A percentile compares a stretch with the other conserved stretches of the same genome.
Evolutionary conservation across 2,329 filamentous ascomycete species (phyloP).

Genomic region (Xylaria hypoxylon): DNA sequence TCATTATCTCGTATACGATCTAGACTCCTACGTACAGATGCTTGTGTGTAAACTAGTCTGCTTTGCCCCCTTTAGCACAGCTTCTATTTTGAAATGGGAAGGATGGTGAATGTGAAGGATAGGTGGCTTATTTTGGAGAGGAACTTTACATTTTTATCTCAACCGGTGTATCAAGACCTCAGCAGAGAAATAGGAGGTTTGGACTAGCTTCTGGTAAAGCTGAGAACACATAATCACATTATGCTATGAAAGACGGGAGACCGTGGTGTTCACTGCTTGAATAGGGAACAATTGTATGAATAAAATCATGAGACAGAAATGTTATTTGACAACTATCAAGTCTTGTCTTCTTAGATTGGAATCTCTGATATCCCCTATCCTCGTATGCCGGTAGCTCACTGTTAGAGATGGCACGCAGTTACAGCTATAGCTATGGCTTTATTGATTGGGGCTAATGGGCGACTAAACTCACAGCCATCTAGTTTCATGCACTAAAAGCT

Average conservation of each 20-base stretch:
- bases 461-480: neutral
- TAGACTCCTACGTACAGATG: neutral
- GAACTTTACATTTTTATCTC: neutral
- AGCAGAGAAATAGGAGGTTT: neutral
- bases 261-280: neutral
- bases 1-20: slow-evolving; percentile 7
- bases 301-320: neutral
- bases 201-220: neutral
- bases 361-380: neutral
- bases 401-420: neutral
- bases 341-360: neutral
- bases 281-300: neutral
- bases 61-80: neutral
- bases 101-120: neutral
- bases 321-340: neutral
- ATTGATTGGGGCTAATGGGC: neutral
- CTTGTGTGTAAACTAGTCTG: neutral
- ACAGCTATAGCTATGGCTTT: neutral
- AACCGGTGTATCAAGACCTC: neutral
- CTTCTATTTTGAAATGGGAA: neutral
- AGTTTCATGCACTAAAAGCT: neutral
- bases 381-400: neutral
- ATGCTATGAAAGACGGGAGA: neutral
- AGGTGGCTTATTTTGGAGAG: neutral
- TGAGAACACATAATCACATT: neutral